A percentile compares a stretch with the other conserved stretches of the same genome.
Conservation (phyloP, 768 basidiomycete species). For the Tulasnella sp. region DNA sequence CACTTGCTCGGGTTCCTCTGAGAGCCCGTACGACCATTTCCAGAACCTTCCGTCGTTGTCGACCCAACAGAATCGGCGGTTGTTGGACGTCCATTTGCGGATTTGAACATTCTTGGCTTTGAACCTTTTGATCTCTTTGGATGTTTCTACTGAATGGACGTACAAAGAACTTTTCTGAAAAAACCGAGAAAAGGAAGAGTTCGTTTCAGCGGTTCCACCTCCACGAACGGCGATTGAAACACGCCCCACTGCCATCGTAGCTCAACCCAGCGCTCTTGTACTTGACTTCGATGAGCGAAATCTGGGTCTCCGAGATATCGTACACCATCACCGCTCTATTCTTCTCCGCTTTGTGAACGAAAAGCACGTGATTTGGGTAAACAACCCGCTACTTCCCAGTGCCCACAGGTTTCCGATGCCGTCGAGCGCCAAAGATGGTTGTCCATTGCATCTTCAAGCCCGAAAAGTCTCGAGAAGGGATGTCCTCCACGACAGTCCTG, state of each 20-base stretch:
- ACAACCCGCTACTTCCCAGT: no score
- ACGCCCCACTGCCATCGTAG: no score
- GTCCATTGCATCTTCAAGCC: background rate
- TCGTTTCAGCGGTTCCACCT: no score
- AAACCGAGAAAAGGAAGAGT: no score
- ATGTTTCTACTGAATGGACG: background rate
- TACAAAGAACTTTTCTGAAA: background rate
- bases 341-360: no score
- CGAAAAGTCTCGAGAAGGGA: background rate
- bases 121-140: background rate
- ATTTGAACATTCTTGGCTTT: background rate
- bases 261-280: no score
- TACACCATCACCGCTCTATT: no score
- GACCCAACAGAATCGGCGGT: slow-evolving; percentile 1
- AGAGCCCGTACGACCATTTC: background rate
- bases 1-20: background rate
- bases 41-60: background rate
- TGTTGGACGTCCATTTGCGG: slow-evolving; percentile 5
- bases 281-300: no score
- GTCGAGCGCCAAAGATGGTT: background rate
- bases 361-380: no score
- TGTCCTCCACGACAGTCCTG: background rate
- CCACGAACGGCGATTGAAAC: no score
- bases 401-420: background rate
- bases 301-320: no score